Percentiles rank a stretch among this genome's conserved stretches.
Evolutionary conservation across 495 filamentous ascomycete genomes (phyloP).

Genomic region (Opeltia flavorubescens): DNA sequence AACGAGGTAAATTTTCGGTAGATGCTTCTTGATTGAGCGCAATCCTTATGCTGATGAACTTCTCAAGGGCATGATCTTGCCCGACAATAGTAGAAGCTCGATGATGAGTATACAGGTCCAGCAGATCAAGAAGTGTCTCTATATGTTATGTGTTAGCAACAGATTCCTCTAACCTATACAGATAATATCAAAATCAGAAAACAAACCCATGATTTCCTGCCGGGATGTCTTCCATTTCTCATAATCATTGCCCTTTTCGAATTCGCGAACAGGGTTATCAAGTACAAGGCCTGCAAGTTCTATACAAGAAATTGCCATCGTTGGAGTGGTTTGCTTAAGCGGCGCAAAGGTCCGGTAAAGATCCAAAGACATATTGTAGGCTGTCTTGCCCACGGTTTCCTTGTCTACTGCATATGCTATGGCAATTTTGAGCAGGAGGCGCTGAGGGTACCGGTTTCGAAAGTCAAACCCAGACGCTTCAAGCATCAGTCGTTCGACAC

Average conservation of each 20-base stretch:
- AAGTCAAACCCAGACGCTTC: conserved; percentile 90
- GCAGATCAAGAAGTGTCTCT: conserved; percentile 74
- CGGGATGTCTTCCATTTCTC: conserved; percentile 45
- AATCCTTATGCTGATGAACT: conserved; percentile 73
- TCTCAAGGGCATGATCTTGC: conserved; percentile 49
- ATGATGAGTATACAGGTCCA: conserved; percentile 81
- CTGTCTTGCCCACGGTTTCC: conserved; percentile 43
- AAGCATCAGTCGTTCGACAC: conserved; percentile 85
- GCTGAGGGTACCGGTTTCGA: conserved; percentile 76
- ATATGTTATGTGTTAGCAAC: not conserved
- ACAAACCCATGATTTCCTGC: conserved; percentile 52
- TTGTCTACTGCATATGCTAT: conserved; percentile 34
- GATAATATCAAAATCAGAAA: conserved; percentile 6
- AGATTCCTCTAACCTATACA: not conserved
- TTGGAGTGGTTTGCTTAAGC: conserved; percentile 67
- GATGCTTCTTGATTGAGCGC: conserved; percentile 64
- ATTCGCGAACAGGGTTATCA: conserved; percentile 30
- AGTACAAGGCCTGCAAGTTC: conserved; percentile 63
- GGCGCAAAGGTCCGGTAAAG: conserved; percentile 86
- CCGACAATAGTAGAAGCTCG: conserved; percentile 59
- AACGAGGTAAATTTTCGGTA: conserved; percentile 36
- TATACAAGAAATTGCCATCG: conserved; percentile 67
- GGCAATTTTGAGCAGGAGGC: conserved; percentile 62
- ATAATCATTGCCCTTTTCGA: conserved; percentile 34
- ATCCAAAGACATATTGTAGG: conserved; percentile 74